Percentiles rank a stretch among this genome's conserved stretches.
These are phyloP conservation scores for Fraxinus ornus DNA, from an alignment of 305 asterid species.

Conservation along the genomic window DNA sequence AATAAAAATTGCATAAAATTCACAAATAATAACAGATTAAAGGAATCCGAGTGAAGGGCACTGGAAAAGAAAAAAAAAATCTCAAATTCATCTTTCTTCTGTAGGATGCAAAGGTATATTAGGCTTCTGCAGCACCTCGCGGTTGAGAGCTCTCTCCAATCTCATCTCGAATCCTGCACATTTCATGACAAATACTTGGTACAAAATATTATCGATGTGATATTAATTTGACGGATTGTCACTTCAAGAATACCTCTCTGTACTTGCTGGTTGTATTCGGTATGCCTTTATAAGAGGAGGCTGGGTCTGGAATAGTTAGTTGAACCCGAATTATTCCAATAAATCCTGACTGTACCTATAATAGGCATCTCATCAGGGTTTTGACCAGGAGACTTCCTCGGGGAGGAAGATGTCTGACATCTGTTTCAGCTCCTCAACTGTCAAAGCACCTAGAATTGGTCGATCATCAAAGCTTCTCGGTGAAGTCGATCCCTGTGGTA, in stretches of 20 bases:
- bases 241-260: constrained; percentile 60
- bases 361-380: constrained; percentile 38
- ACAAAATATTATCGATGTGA: neutral
- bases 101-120: constrained; percentile 2
- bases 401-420: no score
- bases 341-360: constrained; percentile 62
- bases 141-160: constrained; percentile 67
- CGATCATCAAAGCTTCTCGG: no score
- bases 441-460: no score
- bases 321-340: neutral
- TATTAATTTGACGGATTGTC: constrained; percentile 8
- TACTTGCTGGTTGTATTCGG: constrained; percentile 87
- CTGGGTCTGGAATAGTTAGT: constrained; percentile 35
- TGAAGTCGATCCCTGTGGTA: no score
- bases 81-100: neutral
- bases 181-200: constrained; percentile 8
- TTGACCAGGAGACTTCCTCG: no score
- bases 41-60: neutral
- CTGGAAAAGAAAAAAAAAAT: neutral
- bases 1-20: neutral
- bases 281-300: constrained; percentile 68
- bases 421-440: no score
- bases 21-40: constrained; percentile 11
- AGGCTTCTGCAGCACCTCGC: constrained; percentile 43
- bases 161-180: constrained; percentile 85